Evolutionary conservation across 441 rosid species (phyloP).

Genomic region (Eutrema salsugineum): DNA sequence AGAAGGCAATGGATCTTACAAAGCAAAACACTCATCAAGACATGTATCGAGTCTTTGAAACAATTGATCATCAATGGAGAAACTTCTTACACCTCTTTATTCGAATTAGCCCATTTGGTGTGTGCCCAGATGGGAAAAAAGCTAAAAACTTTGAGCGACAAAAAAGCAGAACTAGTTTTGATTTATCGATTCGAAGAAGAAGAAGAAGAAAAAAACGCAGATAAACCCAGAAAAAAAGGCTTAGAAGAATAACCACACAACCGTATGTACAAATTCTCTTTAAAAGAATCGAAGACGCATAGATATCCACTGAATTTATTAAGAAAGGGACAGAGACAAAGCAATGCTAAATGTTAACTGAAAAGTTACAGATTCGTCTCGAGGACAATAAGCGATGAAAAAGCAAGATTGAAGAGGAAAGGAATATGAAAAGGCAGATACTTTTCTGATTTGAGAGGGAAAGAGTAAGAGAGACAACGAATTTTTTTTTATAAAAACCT

Average conservation of each 20-base stretch:
- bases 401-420: conserved; percentile 7
- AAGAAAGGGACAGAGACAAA: conserved; percentile 4
- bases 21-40: conserved; percentile 63
- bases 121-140: conserved; percentile 5
- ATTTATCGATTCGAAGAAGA: not conserved
- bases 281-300: conserved; percentile 4
- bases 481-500: not conserved
- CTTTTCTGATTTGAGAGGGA: conserved; percentile 23
- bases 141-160: conserved; percentile 13
- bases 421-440: conserved; percentile 24
- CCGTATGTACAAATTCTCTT: not conserved
- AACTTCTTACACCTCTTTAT: conserved; percentile 7
- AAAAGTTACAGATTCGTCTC: conserved; percentile 6
- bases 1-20: conserved; percentile 50
- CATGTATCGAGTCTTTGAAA: conserved; percentile 14
- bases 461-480: not conserved
- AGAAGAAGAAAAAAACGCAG: not conserved
- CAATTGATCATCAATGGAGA: conserved; percentile 33
- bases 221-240: conserved; percentile 11
- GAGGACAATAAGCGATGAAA: conserved; percentile 7
- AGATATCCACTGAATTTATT: not conserved
- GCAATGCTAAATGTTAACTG: not conserved
- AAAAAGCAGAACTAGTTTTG: not conserved
- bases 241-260: not conserved
- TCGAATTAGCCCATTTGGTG: conserved; percentile 12